Base-by-base conservation (phyloP, 495 filamentous ascomycete species). In the Sordaria brevicollis region DNA sequence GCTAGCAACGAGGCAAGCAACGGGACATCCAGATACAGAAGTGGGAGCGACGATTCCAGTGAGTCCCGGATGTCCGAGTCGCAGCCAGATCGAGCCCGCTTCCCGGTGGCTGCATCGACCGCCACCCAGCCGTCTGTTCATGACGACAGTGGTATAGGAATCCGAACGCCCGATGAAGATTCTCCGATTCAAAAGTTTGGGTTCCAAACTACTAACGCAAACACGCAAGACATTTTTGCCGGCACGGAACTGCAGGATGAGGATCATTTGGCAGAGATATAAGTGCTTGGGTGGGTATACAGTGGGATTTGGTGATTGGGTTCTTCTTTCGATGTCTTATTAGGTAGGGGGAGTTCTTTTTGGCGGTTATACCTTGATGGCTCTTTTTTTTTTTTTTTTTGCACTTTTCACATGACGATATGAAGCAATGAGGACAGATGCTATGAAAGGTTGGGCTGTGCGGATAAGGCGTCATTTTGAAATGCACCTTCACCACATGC, bases 131-230 rank as follows among this genome's bases (percentile, higher is more conserved):
- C 79, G 31, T 54, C 74, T 7, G 80, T 78, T 70, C 88, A 85
- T 68, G 90, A 92, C 71, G 90, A 92, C 76, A 91, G 89, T 72
- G 90, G 88, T 13, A 91, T 92, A 69, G 88, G 88, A 4, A 89
- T 92, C 75, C 74, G 83, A 69, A 86, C 87, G 9, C 85, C 87
- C 5, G 87, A 89, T 25, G 87, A 88, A 68, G 85, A 88, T 15
- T 83, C 87, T 43, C 78, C 83, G 1, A 79, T 83, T 29, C 82
- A 82, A 17, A 89, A 88, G 73, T 89, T 84, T 71, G 79, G 78
- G 15, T 85, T 83, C 43, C 49, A 62, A 62, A 62, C 49, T 11
- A 72, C 75, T 0, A 72, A 71, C 1, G 71, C 71, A 13, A 69
- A 73, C 5, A 65, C 65, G n/a, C 76, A 76, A 19, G 73, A 79